Base-by-base conservation (phyloP, 805 yeast species). In the Saccharomycopsis selenospora region DNA sequence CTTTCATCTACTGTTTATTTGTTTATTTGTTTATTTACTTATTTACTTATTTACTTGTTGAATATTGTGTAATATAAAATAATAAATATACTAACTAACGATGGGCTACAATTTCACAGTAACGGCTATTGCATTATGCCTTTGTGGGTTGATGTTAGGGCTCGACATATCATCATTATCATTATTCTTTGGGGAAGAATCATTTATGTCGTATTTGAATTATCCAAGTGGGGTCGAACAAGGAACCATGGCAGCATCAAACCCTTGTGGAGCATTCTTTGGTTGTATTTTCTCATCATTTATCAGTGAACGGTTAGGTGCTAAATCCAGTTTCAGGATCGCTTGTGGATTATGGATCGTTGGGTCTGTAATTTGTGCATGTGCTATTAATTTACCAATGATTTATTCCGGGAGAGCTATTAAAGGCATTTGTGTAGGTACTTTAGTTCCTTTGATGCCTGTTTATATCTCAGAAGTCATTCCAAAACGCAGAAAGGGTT, bases 141-240 rank as follows among this genome's bases (percentile, higher is more conserved):
- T 83, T 24, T 83, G 86, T 40, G 91, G 90, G 41, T 67, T 79
- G 66, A 72, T 85, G 62, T 77, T 83, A 64, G 95, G 95, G 49
- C 77, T 84, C 59, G 95, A 87, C 62, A 79, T 83, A 46, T 78
- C 91, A 2, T 84, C 95, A 0, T 76, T 86, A 68, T 76, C 89
- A 1, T 80, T 86, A 1, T 83, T 85, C 57, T 69, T 85, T 38
- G 69, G 71, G 2, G 65, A 73, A 11, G 64, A 61, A 0, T 66
- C 68, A 14, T 86, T 85, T 61, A 61, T 61, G 28, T 55, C 62
- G 0, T 80, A 63, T 57, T 85, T 85, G 65, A 55, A 73, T 51
- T 46, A 63, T 38, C 88, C 90, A 7, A 61, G 67, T 30, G 70
- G 88, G 0, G 60, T 71, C 2, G 59, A 67, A 38, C 93, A 85